Conservation (phyloP, 2,329 filamentous ascomycete genomes). For the Podosphaera fusca region DNA sequence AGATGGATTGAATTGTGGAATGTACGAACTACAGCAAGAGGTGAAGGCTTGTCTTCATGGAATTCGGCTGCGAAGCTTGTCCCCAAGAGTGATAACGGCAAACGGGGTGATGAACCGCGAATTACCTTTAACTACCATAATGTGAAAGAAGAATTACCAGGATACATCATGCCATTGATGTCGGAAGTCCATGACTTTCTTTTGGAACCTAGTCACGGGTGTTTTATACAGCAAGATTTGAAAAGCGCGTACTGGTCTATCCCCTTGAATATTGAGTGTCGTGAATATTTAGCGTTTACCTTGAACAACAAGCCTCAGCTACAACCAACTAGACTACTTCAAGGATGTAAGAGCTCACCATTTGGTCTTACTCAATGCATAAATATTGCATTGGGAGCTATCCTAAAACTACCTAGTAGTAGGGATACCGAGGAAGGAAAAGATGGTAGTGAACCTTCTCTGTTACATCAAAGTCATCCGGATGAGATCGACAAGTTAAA, state of each 20-base stretch:
- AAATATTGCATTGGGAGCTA: neutral
- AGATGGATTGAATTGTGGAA: neutral
- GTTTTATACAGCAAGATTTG: neutral
- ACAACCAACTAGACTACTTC: neutral
- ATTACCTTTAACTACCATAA: neutral
- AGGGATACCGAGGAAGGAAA: neutral
- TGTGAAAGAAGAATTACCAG: neutral
- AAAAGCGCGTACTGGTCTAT: neutral
- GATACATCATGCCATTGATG: neutral
- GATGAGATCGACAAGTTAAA: neutral
- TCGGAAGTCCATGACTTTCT: neutral
- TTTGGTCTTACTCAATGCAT: slow-evolving; percentile 1
- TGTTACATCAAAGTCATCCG: neutral
- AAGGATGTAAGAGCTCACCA: neutral
- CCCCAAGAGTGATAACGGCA: neutral
- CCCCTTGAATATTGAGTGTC: neutral
- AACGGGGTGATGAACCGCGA: neutral
- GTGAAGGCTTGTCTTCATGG: neutral
- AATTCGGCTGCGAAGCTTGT: neutral
- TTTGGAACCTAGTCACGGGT: neutral
- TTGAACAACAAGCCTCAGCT: slow-evolving; percentile 1
- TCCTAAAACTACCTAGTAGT: neutral
- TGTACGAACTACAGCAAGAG: slow-evolving; percentile 1
- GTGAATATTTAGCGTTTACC: neutral
- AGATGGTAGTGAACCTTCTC: neutral